These are phyloP conservation scores for Globisporangium alternatum DNA, from an alignment of 352 stramenopile species.

Conservation along the genomic window DNA sequence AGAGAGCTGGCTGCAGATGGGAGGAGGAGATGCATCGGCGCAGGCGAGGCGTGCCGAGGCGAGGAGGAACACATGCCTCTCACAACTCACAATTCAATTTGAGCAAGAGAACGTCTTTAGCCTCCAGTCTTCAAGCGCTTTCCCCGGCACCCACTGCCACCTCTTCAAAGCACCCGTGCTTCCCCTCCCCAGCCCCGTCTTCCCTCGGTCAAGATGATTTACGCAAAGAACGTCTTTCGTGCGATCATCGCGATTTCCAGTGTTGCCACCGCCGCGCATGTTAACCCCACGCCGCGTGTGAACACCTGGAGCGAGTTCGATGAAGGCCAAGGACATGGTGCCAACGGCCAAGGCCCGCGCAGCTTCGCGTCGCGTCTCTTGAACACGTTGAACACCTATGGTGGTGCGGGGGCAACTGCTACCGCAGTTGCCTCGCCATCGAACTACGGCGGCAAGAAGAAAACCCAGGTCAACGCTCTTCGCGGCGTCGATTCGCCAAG, in stretches of 20 bases:
- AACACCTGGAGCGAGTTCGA: slow-evolving; percentile 21
- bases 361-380: slow-evolving; percentile 19
- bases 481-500: slow-evolving; percentile 40
- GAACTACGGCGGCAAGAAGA: slow-evolving; percentile 37
- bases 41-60: not conserved
- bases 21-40: not conserved
- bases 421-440: slow-evolving; percentile 32
- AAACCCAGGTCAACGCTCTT: slow-evolving; percentile 23
- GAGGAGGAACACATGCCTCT: not conserved
- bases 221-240: slow-evolving; percentile 53
- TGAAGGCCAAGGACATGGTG: slow-evolving; percentile 21
- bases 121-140: slow-evolving; percentile 18
- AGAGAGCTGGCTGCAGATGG: not conserved
- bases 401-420: slow-evolving; percentile 9
- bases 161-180: slow-evolving; percentile 22
- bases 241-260: slow-evolving; percentile 56
- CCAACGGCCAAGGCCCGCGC: slow-evolving; percentile 17
- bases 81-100: slow-evolving; percentile 23
- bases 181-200: slow-evolving; percentile 18
- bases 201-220: slow-evolving; percentile 44
- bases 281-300: slow-evolving; percentile 16
- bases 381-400: slow-evolving; percentile 31
- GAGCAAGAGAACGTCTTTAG: slow-evolving; percentile 23
- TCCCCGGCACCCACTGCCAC: slow-evolving; percentile 17
- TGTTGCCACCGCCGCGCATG: slow-evolving; percentile 35